These are phyloP conservation scores for Actinidia chinensis DNA, from an alignment of 179 eudicot species.

Conservation along the genomic window DNA sequence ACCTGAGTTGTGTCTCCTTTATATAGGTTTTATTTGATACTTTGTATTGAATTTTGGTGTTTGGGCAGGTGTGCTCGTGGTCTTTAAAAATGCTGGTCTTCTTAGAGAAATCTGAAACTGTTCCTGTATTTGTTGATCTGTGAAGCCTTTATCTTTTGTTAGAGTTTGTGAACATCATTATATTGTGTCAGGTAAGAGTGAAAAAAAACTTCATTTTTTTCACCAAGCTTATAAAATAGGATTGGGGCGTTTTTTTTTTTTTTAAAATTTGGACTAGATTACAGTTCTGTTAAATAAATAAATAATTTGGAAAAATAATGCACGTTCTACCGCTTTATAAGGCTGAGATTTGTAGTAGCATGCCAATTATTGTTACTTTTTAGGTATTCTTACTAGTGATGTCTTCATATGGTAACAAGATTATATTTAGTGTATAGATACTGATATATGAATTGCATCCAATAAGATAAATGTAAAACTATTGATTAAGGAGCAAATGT, in stretches of 20 bases:
- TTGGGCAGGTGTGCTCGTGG: conserved; percentile 7
- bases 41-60: neutral
- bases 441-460: neutral
- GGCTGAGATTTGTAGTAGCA: neutral
- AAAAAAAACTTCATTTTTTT: neutral
- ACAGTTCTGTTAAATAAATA: neutral
- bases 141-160: conserved; percentile 7
- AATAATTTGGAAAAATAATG: neutral
- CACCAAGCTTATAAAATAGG: too few species aligned
- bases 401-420: neutral
- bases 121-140: neutral
- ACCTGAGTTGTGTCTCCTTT: neutral
- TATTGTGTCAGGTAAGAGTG: neutral
- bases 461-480: neutral
- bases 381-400: neutral
- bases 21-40: neutral
- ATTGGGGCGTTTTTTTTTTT: too few species aligned
- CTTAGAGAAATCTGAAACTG: neutral
- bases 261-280: neutral
- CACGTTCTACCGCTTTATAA: neutral
- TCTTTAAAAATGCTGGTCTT: conserved; percentile 3
- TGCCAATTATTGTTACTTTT: neutral
- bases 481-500: neutral
- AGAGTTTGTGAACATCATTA: conserved; percentile 1
- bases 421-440: neutral